Percentiles rank a stretch among this genome's conserved stretches.
phyloP scores from a whole-genome alignment of 495 filamentous ascomycete genomes.

The Penicillium maclennaniae region DNA sequence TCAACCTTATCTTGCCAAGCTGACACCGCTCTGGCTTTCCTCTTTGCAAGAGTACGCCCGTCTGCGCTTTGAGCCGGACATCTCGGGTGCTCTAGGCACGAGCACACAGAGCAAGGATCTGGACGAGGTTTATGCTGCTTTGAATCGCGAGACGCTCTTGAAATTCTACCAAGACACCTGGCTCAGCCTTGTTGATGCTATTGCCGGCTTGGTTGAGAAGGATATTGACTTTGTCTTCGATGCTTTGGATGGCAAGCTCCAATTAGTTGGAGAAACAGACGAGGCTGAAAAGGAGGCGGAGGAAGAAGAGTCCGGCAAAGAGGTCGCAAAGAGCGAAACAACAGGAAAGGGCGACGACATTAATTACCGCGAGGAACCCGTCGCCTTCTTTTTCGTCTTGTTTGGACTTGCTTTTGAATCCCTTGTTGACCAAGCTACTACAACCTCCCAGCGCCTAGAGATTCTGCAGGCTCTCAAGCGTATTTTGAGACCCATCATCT shows the following conservation, averaged over 20 bases:
- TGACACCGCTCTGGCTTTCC: slow-evolving; percentile 91
- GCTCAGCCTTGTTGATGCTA: slow-evolving; percentile 94
- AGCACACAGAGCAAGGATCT: slow-evolving; percentile 66
- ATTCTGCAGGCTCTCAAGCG: slow-evolving; percentile 91
- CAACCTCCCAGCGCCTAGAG: slow-evolving; percentile 76
- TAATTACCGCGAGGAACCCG: slow-evolving; percentile 95
- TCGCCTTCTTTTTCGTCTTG: slow-evolving; percentile 98
- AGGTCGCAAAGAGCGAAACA: slow-evolving; percentile 26
- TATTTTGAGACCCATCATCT: slow-evolving; percentile 91
- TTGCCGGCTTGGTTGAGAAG: slow-evolving; percentile 94
- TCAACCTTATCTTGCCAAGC: slow-evolving; percentile 79
- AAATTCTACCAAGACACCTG: slow-evolving; percentile 97
- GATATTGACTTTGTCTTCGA: slow-evolving; percentile 98
- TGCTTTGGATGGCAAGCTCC: slow-evolving; percentile 78
- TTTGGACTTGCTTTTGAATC: slow-evolving; percentile 97
- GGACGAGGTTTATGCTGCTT: slow-evolving; percentile 85
- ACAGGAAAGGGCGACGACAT: slow-evolving; percentile 68
- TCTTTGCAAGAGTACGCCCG: slow-evolving; percentile 92
- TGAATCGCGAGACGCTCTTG: slow-evolving; percentile 90
- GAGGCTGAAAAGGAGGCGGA: slow-evolving; percentile 37
- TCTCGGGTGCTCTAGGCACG: slow-evolving; percentile 79
- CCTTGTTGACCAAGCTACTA: slow-evolving; percentile 72
- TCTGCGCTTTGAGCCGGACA: slow-evolving; percentile 92
- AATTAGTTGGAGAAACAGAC: slow-evolving; percentile 19
- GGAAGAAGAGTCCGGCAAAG: slow-evolving; percentile 44